phyloP scores from a whole-genome alignment of 331 rosid genomes.

The Malus hybrid region DNA sequence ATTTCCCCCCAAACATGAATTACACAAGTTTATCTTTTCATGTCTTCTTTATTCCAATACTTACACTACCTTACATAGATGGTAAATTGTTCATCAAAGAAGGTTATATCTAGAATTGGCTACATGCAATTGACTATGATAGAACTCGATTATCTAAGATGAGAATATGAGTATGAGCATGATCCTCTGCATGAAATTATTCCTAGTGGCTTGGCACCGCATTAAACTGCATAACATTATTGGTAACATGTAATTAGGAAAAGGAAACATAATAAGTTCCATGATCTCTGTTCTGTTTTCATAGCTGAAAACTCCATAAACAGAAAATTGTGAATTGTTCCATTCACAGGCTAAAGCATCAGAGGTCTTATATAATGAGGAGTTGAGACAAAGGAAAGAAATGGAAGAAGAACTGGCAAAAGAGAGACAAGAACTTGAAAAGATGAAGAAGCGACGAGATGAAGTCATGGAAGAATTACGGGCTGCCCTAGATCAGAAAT shows the following conservation, averaged over 20 bases:
- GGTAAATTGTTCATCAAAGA: background rate
- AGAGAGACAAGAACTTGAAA: slow-evolving; percentile 41
- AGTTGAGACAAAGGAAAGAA: slow-evolving; percentile 52
- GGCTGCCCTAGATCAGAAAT: slow-evolving; percentile 38
- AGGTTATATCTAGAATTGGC: background rate
- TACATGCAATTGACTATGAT: background rate
- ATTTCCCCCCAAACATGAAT: background rate
- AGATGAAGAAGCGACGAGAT: slow-evolving; percentile 28
- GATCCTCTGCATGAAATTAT: background rate
- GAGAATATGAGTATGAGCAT: background rate
- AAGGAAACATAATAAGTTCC: slow-evolving; percentile 1
- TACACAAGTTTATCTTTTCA: background rate
- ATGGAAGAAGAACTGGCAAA: slow-evolving; percentile 42
- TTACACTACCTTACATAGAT: background rate
- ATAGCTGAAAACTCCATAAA: background rate
- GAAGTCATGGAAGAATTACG: slow-evolving; percentile 44
- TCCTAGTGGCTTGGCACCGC: background rate
- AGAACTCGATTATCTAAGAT: background rate
- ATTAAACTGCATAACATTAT: slow-evolving; percentile 7
- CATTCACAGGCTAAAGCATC: slow-evolving; percentile 50
- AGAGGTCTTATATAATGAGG: slow-evolving; percentile 38
- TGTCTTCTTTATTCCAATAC: background rate
- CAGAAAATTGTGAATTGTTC: slow-evolving; percentile 1
- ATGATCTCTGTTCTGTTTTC: background rate
- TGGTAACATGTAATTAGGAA: background rate